Evolutionary conservation across 768 basidiomycete species (phyloP).

Genomic region (Boletus tylopilopsis): DNA sequence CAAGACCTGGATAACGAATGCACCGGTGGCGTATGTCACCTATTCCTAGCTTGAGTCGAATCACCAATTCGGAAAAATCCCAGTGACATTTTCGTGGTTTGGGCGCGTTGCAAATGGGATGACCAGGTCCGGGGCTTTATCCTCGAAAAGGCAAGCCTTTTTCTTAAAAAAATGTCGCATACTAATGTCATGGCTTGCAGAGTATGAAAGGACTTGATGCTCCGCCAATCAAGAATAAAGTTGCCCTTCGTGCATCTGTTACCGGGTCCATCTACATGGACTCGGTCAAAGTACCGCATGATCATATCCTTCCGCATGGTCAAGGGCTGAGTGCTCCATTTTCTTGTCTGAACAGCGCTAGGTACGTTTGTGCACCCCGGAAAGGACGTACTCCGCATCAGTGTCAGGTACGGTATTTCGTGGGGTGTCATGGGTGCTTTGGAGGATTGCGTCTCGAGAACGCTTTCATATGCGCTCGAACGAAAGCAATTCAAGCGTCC

Average conservation of each 20-base stretch:
- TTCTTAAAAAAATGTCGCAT: not conserved
- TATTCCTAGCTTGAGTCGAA: constrained; percentile 1
- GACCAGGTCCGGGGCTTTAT: constrained; percentile 85
- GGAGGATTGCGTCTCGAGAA: constrained; percentile 80
- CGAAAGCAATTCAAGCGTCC: constrained; percentile 88
- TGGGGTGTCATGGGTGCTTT: constrained; percentile 97
- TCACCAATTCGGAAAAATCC: constrained; percentile 6
- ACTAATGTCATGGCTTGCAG: constrained; percentile 36
- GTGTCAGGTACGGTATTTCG: constrained; percentile 71
- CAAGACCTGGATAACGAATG: constrained; percentile 98
- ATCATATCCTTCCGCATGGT: constrained; percentile 73
- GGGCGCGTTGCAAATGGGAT: constrained; percentile 97
- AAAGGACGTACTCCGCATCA: not conserved
- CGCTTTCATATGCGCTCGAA: constrained; percentile 83
- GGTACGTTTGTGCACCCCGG: constrained; percentile 34
- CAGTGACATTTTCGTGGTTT: constrained; percentile 87
- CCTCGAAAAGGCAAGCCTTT: constrained; percentile 68
- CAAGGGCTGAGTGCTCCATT: constrained; percentile 83
- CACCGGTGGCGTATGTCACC: constrained; percentile 75
- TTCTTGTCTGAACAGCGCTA: constrained; percentile 87
- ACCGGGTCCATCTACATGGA: constrained; percentile 94
- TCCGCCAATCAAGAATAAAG: constrained; percentile 88
- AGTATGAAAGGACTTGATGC: constrained; percentile 78
- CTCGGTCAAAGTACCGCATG: constrained; percentile 70
- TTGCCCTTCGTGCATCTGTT: constrained; percentile 80